Evolutionary conservation across 2,329 filamentous ascomycete genomes (phyloP), one percentile per base, ranked within the genome.

Genomic region (Magnaporthiopsis rhizophila): DNA sequence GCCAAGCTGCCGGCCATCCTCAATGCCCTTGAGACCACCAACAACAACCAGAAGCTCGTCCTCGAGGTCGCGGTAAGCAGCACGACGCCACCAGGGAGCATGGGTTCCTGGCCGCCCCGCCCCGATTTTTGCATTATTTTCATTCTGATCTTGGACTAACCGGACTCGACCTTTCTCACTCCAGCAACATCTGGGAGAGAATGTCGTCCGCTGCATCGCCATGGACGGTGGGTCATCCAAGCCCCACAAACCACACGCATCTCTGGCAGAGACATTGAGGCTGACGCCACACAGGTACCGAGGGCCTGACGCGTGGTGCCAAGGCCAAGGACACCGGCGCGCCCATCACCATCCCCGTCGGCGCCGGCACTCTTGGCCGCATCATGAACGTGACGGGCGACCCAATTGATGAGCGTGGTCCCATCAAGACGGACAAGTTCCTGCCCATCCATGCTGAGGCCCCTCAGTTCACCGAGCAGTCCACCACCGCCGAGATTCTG

Each of bases 311-410:
- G 79, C 94, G 95, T 87, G 95, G 95, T 78, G 83, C 88, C 77
- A 86, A 86, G 80, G 92, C 89, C 73, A 81, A 80, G 74, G 95
- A 99, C 82, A 97, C 94, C 77, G 95, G 95, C 78, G 83, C 87
- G 72, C 95, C 95, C 78, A 99, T 99, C 85, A 92, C 86, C 82
- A 93, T 99, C 75, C 94, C 94, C 77, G 94, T 98, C 81, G 95
- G 95, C 75, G 86, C 87, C 77, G 91, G 84, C 78, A 97, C 92
- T 72, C 91, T 99, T 73, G 95, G 95, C 76, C 95, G 95, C 85
- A 99, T 99, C 87, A 93, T 99, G 85, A 99, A 99, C 88, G 95
- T 99, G 83, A 99, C 95, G 85, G 95, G 95, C 88, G 94, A 99
- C 83, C 95, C 95, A 78, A 98, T 99, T 82, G 95, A 99, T 79